These are phyloP conservation scores for Geosmithia flava DNA, from an alignment of 2,329 filamentous ascomycete species.

Conservation along the genomic window DNA sequence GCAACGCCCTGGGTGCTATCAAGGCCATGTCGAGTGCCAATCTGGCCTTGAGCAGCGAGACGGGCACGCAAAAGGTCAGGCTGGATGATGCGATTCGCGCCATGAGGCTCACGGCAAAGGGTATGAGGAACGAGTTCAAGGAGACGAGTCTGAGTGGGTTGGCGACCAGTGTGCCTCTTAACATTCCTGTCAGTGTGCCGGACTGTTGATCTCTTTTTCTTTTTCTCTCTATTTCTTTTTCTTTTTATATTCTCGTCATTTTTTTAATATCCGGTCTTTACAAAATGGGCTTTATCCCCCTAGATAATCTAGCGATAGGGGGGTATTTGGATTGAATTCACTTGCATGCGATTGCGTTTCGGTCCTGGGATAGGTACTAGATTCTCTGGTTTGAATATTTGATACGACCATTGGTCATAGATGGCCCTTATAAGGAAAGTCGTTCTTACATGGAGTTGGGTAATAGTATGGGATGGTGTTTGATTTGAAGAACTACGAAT, in stretches of 20 bases:
- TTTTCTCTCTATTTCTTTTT: not conserved
- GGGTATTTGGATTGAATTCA: too few species aligned
- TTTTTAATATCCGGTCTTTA: too few species aligned
- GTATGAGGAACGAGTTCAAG: conserved; percentile 41
- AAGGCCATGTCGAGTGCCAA: conserved; percentile 39
- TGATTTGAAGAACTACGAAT: too few species aligned
- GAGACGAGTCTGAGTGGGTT: conserved; percentile 36
- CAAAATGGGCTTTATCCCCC: not conserved
- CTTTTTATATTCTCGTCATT: not conserved
- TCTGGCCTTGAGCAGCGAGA: conserved; percentile 29
- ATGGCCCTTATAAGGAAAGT: too few species aligned
- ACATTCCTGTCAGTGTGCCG: conserved; percentile 39
- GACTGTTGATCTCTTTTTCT: conserved; percentile 22
- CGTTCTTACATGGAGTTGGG: too few species aligned
- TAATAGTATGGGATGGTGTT: too few species aligned
- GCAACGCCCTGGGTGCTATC: conserved; percentile 35
- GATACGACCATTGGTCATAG: too few species aligned
- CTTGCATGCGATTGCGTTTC: too few species aligned
- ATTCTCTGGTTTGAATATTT: too few species aligned
- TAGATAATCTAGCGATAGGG: not conserved
- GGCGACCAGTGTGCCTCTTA: conserved; percentile 35
- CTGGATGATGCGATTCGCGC: conserved; percentile 37
- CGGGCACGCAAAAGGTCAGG: conserved; percentile 32
- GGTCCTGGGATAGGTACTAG: too few species aligned
- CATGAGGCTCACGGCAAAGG: conserved; percentile 35